phyloP scores from a whole-genome alignment of 495 filamentous ascomycete species.

The Aspergillus coremiiformis region DNA sequence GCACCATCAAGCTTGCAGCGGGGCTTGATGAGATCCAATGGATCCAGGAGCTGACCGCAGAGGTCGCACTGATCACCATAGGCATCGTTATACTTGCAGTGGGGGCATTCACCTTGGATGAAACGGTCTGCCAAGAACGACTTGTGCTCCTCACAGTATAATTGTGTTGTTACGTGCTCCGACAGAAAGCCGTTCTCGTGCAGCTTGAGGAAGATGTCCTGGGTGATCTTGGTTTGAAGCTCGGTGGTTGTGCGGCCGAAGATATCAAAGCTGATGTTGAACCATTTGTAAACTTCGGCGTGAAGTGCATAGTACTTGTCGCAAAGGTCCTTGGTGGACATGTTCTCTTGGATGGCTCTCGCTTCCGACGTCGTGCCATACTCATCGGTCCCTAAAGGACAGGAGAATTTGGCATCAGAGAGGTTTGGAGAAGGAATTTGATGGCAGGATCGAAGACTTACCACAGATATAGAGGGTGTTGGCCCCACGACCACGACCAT shows the following conservation, averaged over 20 bases:
- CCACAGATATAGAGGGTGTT: slow-evolving; percentile 4
- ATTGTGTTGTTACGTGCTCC: slow-evolving; percentile 69
- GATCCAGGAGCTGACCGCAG: slow-evolving; percentile 74
- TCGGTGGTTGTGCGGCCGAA: slow-evolving; percentile 78
- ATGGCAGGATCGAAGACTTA: background rate
- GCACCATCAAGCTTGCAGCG: slow-evolving; percentile 79
- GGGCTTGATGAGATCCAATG: slow-evolving; percentile 51
- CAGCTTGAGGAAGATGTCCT: slow-evolving; percentile 75
- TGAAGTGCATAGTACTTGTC: slow-evolving; percentile 82
- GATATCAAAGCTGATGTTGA: slow-evolving; percentile 74
- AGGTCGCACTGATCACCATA: slow-evolving; percentile 84
- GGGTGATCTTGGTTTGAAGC: slow-evolving; percentile 79
- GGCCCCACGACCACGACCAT: background rate
- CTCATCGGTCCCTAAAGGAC: slow-evolving; percentile 65
- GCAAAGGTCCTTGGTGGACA: slow-evolving; percentile 67
- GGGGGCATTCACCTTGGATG: slow-evolving; percentile 82
- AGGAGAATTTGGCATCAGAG: slow-evolving; percentile 29
- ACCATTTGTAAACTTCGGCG: slow-evolving; percentile 82
- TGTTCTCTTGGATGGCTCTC: slow-evolving; percentile 60
- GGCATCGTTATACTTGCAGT: slow-evolving; percentile 73
- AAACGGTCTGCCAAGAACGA: slow-evolving; percentile 89
- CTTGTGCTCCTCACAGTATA: slow-evolving; percentile 77
- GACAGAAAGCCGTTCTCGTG: slow-evolving; percentile 74
- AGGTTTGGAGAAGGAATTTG: background rate
- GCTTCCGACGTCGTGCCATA: slow-evolving; percentile 86